Conservation (phyloP, 2,329 filamentous ascomycete genomes). For the Gliomastix tumulicola region DNA sequence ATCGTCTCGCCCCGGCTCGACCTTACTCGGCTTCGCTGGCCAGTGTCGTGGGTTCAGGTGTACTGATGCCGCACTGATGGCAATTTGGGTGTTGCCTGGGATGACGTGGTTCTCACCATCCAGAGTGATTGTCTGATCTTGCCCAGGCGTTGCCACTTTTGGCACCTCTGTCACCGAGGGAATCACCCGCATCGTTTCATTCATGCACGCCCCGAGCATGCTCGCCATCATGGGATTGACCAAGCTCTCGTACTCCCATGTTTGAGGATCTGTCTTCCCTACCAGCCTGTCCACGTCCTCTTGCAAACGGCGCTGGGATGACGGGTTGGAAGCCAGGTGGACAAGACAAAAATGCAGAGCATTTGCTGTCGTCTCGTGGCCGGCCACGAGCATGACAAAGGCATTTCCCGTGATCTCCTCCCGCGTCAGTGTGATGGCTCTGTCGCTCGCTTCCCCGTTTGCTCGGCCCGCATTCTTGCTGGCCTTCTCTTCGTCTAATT, state of each 20-base stretch:
- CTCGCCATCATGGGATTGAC: slow-evolving; percentile 60
- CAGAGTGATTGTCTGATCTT: slow-evolving; percentile 51
- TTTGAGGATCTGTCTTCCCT: slow-evolving; percentile 40
- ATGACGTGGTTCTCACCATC: slow-evolving; percentile 51
- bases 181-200: slow-evolving; percentile 68
- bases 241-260: slow-evolving; percentile 66
- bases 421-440: no score
- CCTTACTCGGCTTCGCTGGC: slow-evolving; percentile 46
- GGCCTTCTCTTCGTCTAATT: slow-evolving; percentile 5
- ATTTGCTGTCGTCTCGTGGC: slow-evolving; percentile 77
- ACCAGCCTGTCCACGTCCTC: slow-evolving; percentile 62
- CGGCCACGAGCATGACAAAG: slow-evolving; percentile 62
- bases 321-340: slow-evolving; percentile 58
- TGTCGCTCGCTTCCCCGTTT: no score
- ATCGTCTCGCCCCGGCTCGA: slow-evolving; percentile 41
- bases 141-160: slow-evolving; percentile 46
- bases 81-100: slow-evolving; percentile 49
- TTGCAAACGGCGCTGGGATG: slow-evolving; percentile 59
- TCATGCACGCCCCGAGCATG: slow-evolving; percentile 68
- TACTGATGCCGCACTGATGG: slow-evolving; percentile 44
- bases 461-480: slow-evolving; percentile 21
- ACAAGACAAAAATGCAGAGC: slow-evolving; percentile 65
- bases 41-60: slow-evolving; percentile 69
- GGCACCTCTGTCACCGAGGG: slow-evolving; percentile 67
- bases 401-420: slow-evolving; percentile 68